A percentile compares a stretch with the other conserved stretches of the same genome.
Conservation (phyloP, 2,329 filamentous ascomycete genomes). For the Biscogniauxia marginata region DNA sequence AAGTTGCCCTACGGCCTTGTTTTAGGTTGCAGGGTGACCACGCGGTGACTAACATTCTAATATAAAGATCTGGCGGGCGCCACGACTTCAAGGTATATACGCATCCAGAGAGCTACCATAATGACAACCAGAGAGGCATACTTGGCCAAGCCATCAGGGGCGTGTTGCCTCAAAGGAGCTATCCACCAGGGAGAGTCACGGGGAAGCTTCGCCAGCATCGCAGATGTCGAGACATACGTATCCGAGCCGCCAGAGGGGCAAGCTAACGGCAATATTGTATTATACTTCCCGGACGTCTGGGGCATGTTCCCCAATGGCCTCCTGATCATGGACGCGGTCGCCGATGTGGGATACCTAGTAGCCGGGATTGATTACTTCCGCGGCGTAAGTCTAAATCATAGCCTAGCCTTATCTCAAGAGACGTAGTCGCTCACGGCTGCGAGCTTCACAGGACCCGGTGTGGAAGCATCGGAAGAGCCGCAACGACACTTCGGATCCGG, state of each 20-base stretch:
- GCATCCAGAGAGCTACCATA: not conserved
- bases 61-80: no score
- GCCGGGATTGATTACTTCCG: conserved; percentile 46
- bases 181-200: conserved; percentile 26
- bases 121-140: conserved; percentile 4
- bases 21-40: no score
- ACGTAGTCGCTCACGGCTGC: no score
- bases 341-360: conserved; percentile 42
- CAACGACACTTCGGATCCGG: conserved; percentile 32
- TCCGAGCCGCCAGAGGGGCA: conserved; percentile 15
- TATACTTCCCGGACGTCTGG: conserved; percentile 47
- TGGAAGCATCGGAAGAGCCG: conserved; percentile 38
- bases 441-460: conserved; percentile 38
- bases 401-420: no score
- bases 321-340: conserved; percentile 47
- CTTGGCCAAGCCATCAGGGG: conserved; percentile 23
- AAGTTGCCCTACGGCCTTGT: no score
- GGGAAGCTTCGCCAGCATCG: conserved; percentile 20
- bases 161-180: conserved; percentile 24
- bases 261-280: conserved; percentile 37
- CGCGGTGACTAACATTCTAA: no score
- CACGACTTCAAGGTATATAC: not conserved
- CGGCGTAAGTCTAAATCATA: conserved; percentile 40
- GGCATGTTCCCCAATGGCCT: conserved; percentile 43
- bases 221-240: conserved; percentile 27